Evolutionary conservation across 2,329 filamentous ascomycete genomes (phyloP).

Genomic region (Exophiala oligosperma): DNA sequence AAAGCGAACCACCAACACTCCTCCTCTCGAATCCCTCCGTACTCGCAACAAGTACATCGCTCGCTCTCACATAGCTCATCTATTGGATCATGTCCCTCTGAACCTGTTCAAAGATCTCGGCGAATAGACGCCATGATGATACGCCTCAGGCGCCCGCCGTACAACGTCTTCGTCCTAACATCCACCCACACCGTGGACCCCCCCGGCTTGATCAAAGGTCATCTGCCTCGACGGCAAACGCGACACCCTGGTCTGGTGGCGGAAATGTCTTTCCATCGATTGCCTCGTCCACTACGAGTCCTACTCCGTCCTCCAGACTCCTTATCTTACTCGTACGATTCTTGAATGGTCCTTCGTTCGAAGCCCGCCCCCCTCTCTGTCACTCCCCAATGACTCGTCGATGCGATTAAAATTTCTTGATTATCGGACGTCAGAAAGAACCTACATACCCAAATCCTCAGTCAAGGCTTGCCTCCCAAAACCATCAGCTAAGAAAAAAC

Average conservation of each 20-base stretch:
- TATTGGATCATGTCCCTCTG: too few relatives aligned
- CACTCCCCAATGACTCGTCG: not conserved
- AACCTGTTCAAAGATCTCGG: too few relatives aligned
- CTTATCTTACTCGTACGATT: not conserved
- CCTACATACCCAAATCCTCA: too few relatives aligned
- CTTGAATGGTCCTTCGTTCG: not conserved
- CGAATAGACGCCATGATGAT: not conserved
- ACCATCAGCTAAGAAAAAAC: not conserved
- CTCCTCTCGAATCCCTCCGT: too few relatives aligned
- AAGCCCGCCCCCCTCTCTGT: not conserved
- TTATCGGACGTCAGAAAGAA: too few relatives aligned
- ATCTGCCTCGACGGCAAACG: constrained; percentile 3
- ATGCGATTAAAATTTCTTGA: not conserved
- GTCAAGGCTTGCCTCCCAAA: not conserved
- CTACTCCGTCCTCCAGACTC: constrained; percentile 1
- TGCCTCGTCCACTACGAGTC: constrained; percentile 2
- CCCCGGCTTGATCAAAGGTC: constrained; percentile 1
- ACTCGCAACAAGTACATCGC: too few relatives aligned
- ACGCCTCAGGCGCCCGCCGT: not conserved
- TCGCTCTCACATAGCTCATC: too few relatives aligned
- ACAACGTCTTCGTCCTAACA: not conserved
- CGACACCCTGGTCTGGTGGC: constrained; percentile 12
- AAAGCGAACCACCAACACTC: too few relatives aligned
- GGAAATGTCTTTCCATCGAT: constrained; percentile 20
- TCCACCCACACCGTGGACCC: not conserved